These are phyloP conservation scores for Phytophthora pinifolia DNA, from an alignment of 352 stramenopile species.

Conservation along the genomic window DNA sequence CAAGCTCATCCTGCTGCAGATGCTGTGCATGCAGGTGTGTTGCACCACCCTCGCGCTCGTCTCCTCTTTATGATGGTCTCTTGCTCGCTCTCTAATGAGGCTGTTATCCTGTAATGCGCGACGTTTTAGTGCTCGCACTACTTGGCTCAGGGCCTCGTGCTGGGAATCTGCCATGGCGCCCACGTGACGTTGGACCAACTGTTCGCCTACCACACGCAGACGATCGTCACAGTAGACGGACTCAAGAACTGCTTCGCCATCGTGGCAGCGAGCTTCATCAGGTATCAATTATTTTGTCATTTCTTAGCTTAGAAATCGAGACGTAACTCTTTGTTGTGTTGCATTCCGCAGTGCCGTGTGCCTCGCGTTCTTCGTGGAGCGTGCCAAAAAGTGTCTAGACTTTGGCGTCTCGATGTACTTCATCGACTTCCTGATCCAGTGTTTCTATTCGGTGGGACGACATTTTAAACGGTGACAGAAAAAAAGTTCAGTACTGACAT, in stretches of 20 bases:
- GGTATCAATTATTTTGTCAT: conserved; percentile 17
- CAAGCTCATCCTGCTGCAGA: conserved; percentile 89
- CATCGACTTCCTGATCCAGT: conserved; percentile 78
- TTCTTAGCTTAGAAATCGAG: not conserved
- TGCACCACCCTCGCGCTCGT: not conserved
- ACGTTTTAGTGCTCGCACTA: conserved; percentile 78
- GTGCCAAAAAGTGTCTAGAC: conserved; percentile 90
- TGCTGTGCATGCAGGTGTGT: conserved; percentile 84
- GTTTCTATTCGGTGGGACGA: conserved; percentile 89
- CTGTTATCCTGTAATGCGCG: not conserved
- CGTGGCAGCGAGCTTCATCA: conserved; percentile 52
- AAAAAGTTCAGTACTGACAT: not conserved
- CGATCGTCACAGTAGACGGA: conserved; percentile 69
- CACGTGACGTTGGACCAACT: conserved; percentile 78
- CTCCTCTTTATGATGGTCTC: conserved; percentile 5
- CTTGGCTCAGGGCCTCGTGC: conserved; percentile 64
- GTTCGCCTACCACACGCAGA: conserved; percentile 85
- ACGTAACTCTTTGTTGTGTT: conserved; percentile 6
- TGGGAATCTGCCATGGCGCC: conserved; percentile 74
- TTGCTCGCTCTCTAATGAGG: not conserved
- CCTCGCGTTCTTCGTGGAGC: conserved; percentile 83
- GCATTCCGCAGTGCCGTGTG: conserved; percentile 52
- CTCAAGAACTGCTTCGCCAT: conserved; percentile 84
- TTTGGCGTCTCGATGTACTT: conserved; percentile 91
- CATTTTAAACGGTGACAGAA: too few species aligned